Base-by-base conservation (phyloP, 2,329 filamentous ascomycete species). In the Botrytis medusae region DNA sequence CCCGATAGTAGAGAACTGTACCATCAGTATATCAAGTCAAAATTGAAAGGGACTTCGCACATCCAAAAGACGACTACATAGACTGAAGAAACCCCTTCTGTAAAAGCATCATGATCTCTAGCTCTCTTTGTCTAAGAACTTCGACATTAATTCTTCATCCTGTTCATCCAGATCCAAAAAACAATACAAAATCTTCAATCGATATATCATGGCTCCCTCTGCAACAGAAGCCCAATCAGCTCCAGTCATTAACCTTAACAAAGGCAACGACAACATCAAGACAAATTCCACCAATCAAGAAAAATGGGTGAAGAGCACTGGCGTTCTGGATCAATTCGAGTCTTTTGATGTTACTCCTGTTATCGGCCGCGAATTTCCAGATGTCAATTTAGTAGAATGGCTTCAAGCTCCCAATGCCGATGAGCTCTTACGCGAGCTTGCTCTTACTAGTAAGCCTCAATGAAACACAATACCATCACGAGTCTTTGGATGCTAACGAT, bases 361-460 rank as follows among this genome's bases (percentile, higher is more conserved):
- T 37, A 85, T 86, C 72, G 85, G 85, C 0, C 82, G 83, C n/a
- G 85, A 86, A 74, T 86, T 84, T 75, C 77, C 81, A 10, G 70
- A 76, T 51, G 76, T 82, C 42, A 83, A 85, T 73, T 80, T 87
- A 4, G 81, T 82, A 16, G 84, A 87, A 42, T 83, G 84, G 22
- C 80, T 89, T 22, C 80, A 85, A 63, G 84, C 84, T n/a, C 78
- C 82, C 0, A 84, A 87, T 74, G 78, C 83, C 0, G 85, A 87
- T 54, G 82, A 84, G n/a, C 79, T 86, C 34, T 77, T 88, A 44
- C 82, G 83, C 14, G 86, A 87, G 72, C 80, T 88, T 16, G 86
- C 86, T 34, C 84, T 88, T 69, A 87, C 76, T 7, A 79, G 80
- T 81, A 74, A 20, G 73, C 83, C 0, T 54, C 59, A 12, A 40